phyloP scores from a whole-genome alignment of 495 filamentous ascomycete species.

The Evernia prunastri region DNA sequence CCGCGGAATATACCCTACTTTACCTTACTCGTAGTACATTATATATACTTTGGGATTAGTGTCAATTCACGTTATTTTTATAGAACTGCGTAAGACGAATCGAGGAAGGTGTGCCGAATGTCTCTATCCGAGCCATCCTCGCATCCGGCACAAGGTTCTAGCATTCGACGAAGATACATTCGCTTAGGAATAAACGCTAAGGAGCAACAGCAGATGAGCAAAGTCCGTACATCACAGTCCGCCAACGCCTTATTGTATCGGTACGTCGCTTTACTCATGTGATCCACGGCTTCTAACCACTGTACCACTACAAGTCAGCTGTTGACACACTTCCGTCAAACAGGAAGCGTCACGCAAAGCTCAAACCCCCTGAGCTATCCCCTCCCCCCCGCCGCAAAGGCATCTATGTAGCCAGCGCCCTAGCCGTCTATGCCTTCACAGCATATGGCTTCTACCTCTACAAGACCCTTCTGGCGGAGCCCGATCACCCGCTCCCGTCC shows the following conservation, averaged over 20 bases:
- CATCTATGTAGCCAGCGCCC: constrained; percentile 28
- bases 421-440: constrained; percentile 42
- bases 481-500: constrained; percentile 12
- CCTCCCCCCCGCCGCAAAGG: constrained; percentile 21
- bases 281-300: not conserved
- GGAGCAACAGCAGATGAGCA: constrained; percentile 11
- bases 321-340: not conserved
- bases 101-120: too few species aligned
- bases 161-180: too few species aligned
- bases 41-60: too few species aligned
- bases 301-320: not conserved
- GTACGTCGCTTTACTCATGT: constrained; percentile 2
- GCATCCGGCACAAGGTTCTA: too few species aligned
- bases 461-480: constrained; percentile 35
- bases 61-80: too few species aligned
- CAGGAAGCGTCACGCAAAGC: not conserved
- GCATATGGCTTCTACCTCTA: constrained; percentile 50
- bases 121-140: too few species aligned
- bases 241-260: constrained; percentile 4
- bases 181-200: too few species aligned
- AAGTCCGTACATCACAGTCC: not conserved
- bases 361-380: not conserved
- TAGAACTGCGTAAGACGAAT: too few species aligned
- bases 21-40: too few species aligned
- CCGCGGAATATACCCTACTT: too few species aligned